Base-by-base conservation (phyloP, 2,329 filamentous ascomycete genomes). In the Aspergillus sp. region DNA sequence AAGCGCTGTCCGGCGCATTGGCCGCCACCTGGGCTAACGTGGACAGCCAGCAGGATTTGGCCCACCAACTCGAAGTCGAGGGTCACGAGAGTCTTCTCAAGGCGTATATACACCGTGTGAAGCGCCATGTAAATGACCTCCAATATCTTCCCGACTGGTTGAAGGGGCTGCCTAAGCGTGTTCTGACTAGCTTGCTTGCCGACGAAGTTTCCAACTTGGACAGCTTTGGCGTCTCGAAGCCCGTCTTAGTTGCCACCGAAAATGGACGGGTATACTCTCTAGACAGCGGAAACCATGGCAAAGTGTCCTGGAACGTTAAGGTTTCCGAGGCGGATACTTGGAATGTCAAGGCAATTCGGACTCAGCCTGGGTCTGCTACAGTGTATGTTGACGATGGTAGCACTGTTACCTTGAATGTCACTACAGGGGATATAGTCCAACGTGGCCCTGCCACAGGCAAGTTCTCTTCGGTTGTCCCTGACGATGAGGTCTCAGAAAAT, bases 91-190 rank as follows among this genome's bases (percentile, higher is more conserved):
- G 89, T 70, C 82, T 90, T 3, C 68, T 90, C 6, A 81, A 84
- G 11, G 95, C 95, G n/a, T 99, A 96, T 69, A 77, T 93, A 27
- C 92, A 97, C 75, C 89, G 95, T 14, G 82, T 96, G 14, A 89
- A 84, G 62, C 89, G 95, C 46, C 95, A 99, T 70, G 67, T 91
- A 14, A 81, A 85, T 46, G 95, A 97, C 63, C 80, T 97, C 40
- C 81, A 89, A 65, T 56, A 74, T 58, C 81, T 98, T 4, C 93
- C 93, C 0, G 83, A 81, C 0, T 96, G 88, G 76, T 75, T 96
- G 3, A 82, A 86, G 61, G 80, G 80, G 15, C 79, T 97, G 9
- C 91, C 91, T 4, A 76, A 81, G 44, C 86, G 87, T 23, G 76
- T 97, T 14, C 68, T 92, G 3, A 83, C 83, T 60, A 88, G 85